Percentiles rank a stretch among this genome's conserved stretches.
phyloP scores from a whole-genome alignment of 345 rosid species.

The Raphanus sativus region DNA sequence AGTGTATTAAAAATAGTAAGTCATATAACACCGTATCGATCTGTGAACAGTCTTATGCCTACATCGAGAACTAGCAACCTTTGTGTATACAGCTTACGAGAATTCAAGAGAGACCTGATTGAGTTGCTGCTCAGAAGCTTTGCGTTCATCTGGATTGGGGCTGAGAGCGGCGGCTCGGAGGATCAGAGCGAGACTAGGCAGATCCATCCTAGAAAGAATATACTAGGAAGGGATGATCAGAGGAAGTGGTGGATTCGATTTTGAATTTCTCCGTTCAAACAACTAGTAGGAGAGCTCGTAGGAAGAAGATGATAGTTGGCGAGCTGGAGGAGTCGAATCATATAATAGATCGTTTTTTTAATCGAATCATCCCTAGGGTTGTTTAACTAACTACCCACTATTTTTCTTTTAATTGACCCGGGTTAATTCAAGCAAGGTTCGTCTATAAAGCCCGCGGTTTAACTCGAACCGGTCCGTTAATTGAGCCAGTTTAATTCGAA shows the following conservation, averaged over 20 bases:
- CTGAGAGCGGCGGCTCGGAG: conserved; percentile 79
- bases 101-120: conserved; percentile 56
- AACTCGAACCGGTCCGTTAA: no score
- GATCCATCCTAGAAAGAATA: conserved; percentile 59
- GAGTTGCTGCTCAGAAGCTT: conserved; percentile 89
- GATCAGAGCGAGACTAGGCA: conserved; percentile 65
- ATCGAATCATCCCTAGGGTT: no score
- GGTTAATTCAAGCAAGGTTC: neutral
- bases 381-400: conserved; percentile 13
- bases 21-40: neutral
- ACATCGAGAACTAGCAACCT: neutral
- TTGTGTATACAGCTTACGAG: neutral
- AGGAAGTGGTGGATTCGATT: conserved; percentile 1
- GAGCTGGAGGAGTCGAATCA: no score
- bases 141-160: conserved; percentile 86
- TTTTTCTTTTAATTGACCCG: conserved; percentile 11
- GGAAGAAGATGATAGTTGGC: neutral
- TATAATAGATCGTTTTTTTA: no score
- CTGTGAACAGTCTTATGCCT: neutral
- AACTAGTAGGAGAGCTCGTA: conserved; percentile 33
- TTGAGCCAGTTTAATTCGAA: no score
- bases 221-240: neutral
- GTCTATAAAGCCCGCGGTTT: no score
- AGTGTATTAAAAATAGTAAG: neutral
- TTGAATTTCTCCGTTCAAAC: neutral